phyloP scores from a whole-genome alignment of 208 protist species.

The Trypanosoma cruzi region DNA sequence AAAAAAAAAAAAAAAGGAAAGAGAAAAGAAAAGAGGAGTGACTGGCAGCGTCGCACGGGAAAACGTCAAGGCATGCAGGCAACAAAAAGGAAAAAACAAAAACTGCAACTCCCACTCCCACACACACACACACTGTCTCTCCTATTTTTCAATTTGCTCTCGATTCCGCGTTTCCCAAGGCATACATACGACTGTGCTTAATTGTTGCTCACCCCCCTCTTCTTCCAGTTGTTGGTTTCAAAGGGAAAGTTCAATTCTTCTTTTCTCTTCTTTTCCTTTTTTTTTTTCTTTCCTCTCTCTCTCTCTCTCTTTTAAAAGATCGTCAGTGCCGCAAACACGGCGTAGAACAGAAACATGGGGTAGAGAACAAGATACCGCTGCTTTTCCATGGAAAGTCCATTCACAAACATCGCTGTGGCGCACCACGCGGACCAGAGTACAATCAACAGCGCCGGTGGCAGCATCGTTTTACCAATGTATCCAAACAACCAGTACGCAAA shows the following conservation, averaged over 20 bases:
- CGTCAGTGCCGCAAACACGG: slow-evolving; percentile 73
- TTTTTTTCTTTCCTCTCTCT: slow-evolving; percentile 8
- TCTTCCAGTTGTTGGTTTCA: too few relatives aligned
- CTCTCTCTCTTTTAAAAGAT: slow-evolving; percentile 59
- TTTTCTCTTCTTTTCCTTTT: too few relatives aligned
- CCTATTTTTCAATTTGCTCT: too few relatives aligned
- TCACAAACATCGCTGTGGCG: slow-evolving; percentile 65
- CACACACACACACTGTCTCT: too few relatives aligned
- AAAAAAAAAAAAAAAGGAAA: neutral
- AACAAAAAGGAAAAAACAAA: too few relatives aligned
- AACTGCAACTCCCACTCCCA: neutral
- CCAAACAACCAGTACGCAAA: slow-evolving; percentile 46
- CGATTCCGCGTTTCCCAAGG: too few relatives aligned
- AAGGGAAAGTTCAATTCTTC: too few relatives aligned
- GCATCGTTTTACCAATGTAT: slow-evolving; percentile 19
- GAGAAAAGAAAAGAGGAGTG: slow-evolving; percentile 15
- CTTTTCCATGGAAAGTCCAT: slow-evolving; percentile 56
- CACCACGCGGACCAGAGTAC: slow-evolving; percentile 85
- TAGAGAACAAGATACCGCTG: slow-evolving; percentile 83
- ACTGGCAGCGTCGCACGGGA: too few relatives aligned
- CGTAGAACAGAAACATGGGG: slow-evolving; percentile 82
- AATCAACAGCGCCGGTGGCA: slow-evolving; percentile 54
- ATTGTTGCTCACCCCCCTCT: too few relatives aligned
- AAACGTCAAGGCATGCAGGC: neutral
- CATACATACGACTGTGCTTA: too few relatives aligned